Conservation (phyloP, 2,329 filamentous ascomycete species). For the Exophiala viscosa region DNA sequence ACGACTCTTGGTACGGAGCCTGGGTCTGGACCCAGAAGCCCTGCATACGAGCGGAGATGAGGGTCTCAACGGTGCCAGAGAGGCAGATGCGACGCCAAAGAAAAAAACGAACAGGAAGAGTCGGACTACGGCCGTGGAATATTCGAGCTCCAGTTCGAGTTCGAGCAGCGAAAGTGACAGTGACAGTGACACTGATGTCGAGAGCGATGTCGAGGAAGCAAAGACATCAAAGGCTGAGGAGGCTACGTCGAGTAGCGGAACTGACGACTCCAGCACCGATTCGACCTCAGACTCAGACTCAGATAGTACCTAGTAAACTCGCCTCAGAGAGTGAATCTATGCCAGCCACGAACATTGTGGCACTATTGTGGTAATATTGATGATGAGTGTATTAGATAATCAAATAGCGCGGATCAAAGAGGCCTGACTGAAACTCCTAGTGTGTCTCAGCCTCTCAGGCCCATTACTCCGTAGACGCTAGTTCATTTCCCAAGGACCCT, state of each 20-base stretch:
- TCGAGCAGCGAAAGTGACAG: conserved; percentile 39
- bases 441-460: background rate
- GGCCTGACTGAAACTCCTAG: background rate
- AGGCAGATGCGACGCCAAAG: conserved; percentile 29
- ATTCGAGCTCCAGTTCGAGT: conserved; percentile 28
- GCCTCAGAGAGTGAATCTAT: background rate
- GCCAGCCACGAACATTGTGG: too few species aligned
- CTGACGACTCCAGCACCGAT: conserved; percentile 64
- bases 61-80: conserved; percentile 13
- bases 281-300: background rate
- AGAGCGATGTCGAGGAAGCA: background rate
- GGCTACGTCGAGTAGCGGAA: conserved; percentile 79
- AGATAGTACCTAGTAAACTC: background rate
- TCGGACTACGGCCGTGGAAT: conserved; percentile 39
- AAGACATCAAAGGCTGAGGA: conserved; percentile 59
- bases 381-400: background rate
- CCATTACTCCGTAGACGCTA: too few species aligned
- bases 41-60: conserved; percentile 10
- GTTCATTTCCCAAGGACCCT: background rate
- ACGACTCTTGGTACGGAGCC: conserved; percentile 19
- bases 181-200: conserved; percentile 7
- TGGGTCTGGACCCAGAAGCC: conserved; percentile 25
- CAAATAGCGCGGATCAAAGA: background rate
- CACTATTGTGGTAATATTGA: background rate
- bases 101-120: conserved; percentile 47